These are phyloP conservation scores for Emydomyces testavorans DNA, from an alignment of 2,329 filamentous ascomycete genomes.

Conservation along the genomic window DNA sequence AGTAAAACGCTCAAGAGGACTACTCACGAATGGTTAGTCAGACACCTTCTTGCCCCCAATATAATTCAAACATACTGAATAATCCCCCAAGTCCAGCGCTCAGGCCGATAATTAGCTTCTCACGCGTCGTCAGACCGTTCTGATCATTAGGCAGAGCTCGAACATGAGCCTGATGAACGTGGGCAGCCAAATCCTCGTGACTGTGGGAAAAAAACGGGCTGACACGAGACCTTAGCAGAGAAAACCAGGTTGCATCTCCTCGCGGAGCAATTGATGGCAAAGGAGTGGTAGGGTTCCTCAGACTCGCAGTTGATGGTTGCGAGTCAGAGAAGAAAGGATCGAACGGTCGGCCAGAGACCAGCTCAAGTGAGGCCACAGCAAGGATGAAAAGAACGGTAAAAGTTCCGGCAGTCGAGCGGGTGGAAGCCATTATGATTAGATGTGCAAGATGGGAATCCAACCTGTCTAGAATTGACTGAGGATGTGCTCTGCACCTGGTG, in stretches of 20 bases:
- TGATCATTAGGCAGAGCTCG: not conserved
- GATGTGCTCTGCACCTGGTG: not conserved
- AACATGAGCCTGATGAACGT: not conserved
- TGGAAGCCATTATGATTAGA: slow-evolving; percentile 2
- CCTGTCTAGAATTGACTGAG: slow-evolving; percentile 2
- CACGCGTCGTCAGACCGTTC: not conserved
- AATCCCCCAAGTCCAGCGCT: slow-evolving; percentile 6
- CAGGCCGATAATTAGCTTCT: slow-evolving; percentile 8
- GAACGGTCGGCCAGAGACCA: slow-evolving; percentile 1
- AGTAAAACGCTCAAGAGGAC: slow-evolving; percentile 4
- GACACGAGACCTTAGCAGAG: not conserved
- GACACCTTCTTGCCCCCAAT: not conserved
- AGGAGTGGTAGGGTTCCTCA: not conserved
- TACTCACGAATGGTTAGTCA: not conserved
- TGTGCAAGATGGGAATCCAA: not conserved
- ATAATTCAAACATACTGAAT: not conserved
- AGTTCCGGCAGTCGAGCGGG: not conserved
- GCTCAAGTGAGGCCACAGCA: not conserved
- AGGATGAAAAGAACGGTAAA: slow-evolving; percentile 1
- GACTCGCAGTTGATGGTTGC: not conserved
- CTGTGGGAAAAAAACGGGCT: not conserved
- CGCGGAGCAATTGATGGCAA: not conserved
- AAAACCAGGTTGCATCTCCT: not conserved
- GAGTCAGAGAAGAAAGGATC: not conserved
- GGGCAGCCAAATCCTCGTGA: not conserved